phyloP scores from a whole-genome alignment of 257 asterid species.

The Voacanga thouarsii region DNA sequence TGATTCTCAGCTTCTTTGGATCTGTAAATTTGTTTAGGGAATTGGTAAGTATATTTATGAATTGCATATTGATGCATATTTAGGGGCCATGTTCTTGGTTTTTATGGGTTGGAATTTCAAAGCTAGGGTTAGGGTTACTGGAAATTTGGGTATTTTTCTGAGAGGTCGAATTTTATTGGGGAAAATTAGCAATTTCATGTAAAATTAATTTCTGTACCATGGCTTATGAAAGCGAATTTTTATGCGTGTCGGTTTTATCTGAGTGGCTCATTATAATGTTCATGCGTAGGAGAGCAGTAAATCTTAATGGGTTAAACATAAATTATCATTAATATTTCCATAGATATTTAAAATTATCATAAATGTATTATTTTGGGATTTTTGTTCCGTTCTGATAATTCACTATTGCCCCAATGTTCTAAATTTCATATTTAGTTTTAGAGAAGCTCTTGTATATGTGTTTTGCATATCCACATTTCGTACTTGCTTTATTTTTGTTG shows the following conservation, averaged over 20 bases:
- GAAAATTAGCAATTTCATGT: not conserved
- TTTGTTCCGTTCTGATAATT: not conserved
- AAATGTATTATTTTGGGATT: not conserved
- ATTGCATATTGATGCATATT: conserved; percentile 24
- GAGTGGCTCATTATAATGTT: not conserved
- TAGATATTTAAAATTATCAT: not conserved
- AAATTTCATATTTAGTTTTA: not conserved
- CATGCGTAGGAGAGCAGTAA: not conserved
- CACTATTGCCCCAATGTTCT: not conserved
- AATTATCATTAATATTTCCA: not conserved
- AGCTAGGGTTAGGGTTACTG: conserved; percentile 55
- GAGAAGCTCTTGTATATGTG: not conserved
- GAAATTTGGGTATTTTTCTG: not conserved
- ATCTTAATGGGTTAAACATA: not conserved
- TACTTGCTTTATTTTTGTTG: not conserved
- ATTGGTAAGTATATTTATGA: conserved; percentile 33
- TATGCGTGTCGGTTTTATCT: not conserved
- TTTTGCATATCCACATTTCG: not conserved
- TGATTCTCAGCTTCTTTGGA: conserved; percentile 23
- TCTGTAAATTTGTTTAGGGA: conserved; percentile 43
- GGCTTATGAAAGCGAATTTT: not conserved
- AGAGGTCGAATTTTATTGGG: conserved; percentile 15
- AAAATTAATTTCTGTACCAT: not conserved
- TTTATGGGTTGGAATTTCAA: not conserved
- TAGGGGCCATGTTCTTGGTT: not conserved